Base-by-base conservation (phyloP, 2,329 filamentous ascomycete genomes). In the Penicillium nordicum region DNA sequence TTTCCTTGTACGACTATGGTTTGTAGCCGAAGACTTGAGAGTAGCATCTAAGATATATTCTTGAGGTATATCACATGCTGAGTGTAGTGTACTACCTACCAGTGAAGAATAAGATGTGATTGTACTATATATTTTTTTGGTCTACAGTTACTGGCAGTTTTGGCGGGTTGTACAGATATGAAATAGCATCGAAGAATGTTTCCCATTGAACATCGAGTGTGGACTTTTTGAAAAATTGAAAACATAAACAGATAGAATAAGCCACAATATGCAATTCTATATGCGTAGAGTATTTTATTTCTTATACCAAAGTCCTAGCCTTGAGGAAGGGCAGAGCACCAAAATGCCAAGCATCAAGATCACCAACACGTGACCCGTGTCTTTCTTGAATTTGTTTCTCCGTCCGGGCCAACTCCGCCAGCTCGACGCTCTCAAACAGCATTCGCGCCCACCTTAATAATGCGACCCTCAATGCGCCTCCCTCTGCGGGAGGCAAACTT, bases 391-490 rank as follows among this genome's bases (percentile, higher is more conserved):
- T 65, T 65, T 66, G 63, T 64, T 62, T 63, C 64, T 57, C 59
- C 54, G 63, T 55, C 50, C 51, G 55, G 48, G 54, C 61, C 62
- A 61, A 57, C 57, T 65, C 58, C 50, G 61, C 38, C 45, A 36
- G 49, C 21, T 53, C n/a, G 53, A 52, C 52, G 52, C 29, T 49
- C 40, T 25, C 12, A 36, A 34, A 34, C 16, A 53, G 48, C 37
- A 36, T 32, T 36, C 50, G 43, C 50, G 50, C 53, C 53, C 50
- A 58, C 63, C 59, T 55, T 66, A 61, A 70, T 60, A 63, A 77
- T 77, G 74, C 71, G 70, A 42, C 67, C 71, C 34, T 70, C 72
- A 55, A 58, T 70, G 63, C 73, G 72, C 56, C 59, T 76, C 41
- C 64, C 75, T 47, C 63, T 68, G 51, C 68, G 74, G 60, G 74